A percentile compares a stretch with the other conserved stretches of the same genome.
phyloP scores from a whole-genome alignment of 2,329 filamentous ascomycete genomes.

The Aspergillus piperis region DNA sequence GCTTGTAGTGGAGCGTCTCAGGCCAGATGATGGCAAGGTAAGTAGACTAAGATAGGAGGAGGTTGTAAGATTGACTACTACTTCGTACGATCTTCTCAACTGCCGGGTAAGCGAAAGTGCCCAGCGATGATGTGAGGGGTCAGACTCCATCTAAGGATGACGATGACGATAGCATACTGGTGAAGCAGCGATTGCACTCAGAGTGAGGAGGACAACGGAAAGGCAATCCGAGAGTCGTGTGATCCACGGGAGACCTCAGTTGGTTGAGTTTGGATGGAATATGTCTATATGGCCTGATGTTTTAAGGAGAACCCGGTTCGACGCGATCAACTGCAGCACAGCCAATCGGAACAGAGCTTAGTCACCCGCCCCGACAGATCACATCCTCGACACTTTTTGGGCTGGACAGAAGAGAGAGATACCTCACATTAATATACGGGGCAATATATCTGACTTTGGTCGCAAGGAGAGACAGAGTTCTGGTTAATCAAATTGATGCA shows the following conservation, averaged over 20 bases:
- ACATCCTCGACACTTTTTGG: background rate
- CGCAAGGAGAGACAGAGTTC: background rate
- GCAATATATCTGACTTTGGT: background rate
- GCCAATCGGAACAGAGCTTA: background rate
- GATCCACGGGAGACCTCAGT: background rate
- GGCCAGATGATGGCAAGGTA: background rate
- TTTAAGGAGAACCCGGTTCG: background rate
- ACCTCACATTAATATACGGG: background rate
- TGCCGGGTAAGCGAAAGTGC: background rate
- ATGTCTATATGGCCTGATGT: slow-evolving; percentile 1
- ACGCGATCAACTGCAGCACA: background rate
- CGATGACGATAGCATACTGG: too few relatives aligned
- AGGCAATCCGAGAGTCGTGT: background rate
- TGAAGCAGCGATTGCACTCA: background rate
- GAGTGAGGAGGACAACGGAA: background rate
- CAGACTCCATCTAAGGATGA: too few relatives aligned
- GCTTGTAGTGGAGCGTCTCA: background rate
- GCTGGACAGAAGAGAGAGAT: too few relatives aligned
- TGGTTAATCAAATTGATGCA: background rate
- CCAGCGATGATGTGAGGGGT: background rate
- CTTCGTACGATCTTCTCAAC: background rate
- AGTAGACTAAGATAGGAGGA: background rate
- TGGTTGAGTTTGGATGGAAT: background rate
- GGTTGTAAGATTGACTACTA: background rate
- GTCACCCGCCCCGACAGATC: background rate